Base-by-base conservation (phyloP, 2,329 filamentous ascomycete species). In the Monosporascus sp. region DNA sequence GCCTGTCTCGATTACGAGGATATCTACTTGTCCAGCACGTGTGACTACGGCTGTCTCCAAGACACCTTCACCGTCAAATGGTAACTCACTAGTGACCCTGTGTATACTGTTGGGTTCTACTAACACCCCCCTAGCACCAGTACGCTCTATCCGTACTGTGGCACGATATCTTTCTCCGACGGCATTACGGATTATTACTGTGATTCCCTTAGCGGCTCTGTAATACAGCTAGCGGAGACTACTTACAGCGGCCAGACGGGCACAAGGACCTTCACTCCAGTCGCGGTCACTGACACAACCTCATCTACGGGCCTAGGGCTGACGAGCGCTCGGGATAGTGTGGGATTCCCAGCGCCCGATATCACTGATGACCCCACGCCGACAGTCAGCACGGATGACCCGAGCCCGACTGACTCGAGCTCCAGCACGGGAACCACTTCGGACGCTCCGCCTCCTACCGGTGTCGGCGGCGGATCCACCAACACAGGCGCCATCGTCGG, bases 161-260 rank as follows among this genome's bases (percentile, higher is more conserved):
- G 74, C 52, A 79, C 76, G 3, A 65, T 76, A 27, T 69, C 68
- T 1, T 78, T 77, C 59, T 62, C 67, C 3, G 67, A 66, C 19
- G 69, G 70, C 17, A 67, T 78, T 48, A 64, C 64, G 24, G 77
- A 78, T 58, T 80, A 71, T 58, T 77, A 70, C 63, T 80, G 77
- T 62, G 69, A 68, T 53, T 62, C 64, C 9, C 51, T 64, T 22
- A 62, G 58, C 48, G 61, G 68, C 44, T 70, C 69, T 3, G 70
- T 65, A 5, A 57, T 66, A 5, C 69, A 75, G 49, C 57, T 63
- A 27, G 69, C 73, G 2, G 61, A 63, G 24, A 79, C 76, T 2
- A 76, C 75, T 5, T 77, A 70, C 52, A 56, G 43, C 9, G 75
- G 74, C 36, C 64, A 77, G 58, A 61, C 60, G 2, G 66, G 65